Evolutionary conservation across 768 basidiomycete genomes (phyloP).

Genomic region (Tylopilus intermedius): DNA sequence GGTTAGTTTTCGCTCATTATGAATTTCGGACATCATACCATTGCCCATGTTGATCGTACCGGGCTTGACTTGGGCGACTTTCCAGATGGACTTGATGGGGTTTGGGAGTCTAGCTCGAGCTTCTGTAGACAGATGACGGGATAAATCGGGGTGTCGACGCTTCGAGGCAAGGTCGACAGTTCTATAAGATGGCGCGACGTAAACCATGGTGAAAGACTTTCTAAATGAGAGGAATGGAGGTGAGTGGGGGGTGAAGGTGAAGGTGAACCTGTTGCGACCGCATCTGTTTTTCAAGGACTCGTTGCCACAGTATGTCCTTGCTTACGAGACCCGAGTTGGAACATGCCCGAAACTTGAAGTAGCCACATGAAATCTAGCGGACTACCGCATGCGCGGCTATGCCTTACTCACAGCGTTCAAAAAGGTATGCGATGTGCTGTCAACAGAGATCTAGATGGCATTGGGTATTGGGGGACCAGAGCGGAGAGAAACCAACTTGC

Average conservation of each 20-base stretch:
- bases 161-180: conserved; percentile 15
- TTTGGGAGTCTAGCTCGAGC: conserved; percentile 32
- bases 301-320: background rate
- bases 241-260: no score
- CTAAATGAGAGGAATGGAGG: background rate
- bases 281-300: conserved; percentile 12
- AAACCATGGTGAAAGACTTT: conserved; percentile 21
- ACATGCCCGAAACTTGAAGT: no score
- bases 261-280: background rate
- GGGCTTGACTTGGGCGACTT: conserved; percentile 30
- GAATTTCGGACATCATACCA: conserved; percentile 15
- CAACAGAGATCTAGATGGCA: background rate
- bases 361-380: background rate
- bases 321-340: background rate
- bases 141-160: conserved; percentile 26
- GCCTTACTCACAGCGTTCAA: background rate
- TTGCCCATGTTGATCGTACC: conserved; percentile 37
- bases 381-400: background rate
- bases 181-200: conserved; percentile 12
- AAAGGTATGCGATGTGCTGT: background rate
- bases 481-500: background rate
- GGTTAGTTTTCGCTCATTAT: background rate
- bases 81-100: conserved; percentile 36
- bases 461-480: background rate
- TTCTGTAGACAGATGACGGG: conserved; percentile 33